Percentiles rank a stretch among this genome's conserved stretches.
phyloP scores from a whole-genome alignment of 2,329 filamentous ascomycete genomes.

The Cordyceps cateniannulata region DNA sequence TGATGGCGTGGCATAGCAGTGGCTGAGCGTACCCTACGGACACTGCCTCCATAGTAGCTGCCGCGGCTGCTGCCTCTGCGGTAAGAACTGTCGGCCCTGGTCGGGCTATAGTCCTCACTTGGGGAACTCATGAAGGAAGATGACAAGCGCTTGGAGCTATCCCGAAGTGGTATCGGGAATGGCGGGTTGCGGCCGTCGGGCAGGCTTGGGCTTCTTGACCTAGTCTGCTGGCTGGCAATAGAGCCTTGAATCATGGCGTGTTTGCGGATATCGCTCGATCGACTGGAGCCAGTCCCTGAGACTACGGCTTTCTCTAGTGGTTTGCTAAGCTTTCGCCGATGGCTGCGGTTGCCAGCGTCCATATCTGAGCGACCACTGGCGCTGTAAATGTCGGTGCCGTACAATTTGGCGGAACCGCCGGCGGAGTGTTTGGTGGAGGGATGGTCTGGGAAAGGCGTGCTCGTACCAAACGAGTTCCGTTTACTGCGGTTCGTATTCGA shows the following conservation, averaged over 20 bases:
- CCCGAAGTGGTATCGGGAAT: conserved; percentile 84
- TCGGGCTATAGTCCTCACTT: conserved; percentile 76
- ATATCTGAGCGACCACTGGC: conserved; percentile 33
- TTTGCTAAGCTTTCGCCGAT: conserved; percentile 27
- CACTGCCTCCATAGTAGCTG: conserved; percentile 52
- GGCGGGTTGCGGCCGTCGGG: conserved; percentile 62
- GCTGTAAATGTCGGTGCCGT: conserved; percentile 39
- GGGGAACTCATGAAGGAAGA: conserved; percentile 55
- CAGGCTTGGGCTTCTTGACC: conserved; percentile 59
- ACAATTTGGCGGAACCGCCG: conserved; percentile 26
- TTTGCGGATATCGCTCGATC: conserved; percentile 62
- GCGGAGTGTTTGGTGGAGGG: conserved; percentile 21
- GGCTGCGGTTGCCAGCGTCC: conserved; percentile 19
- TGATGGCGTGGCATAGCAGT: conserved; percentile 58
- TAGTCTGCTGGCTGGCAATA: conserved; percentile 60
- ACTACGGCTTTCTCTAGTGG: conserved; percentile 32
- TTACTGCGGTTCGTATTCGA: conserved; percentile 33
- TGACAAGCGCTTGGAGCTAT: conserved; percentile 66
- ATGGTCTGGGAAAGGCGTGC: conserved; percentile 39
- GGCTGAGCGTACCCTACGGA: conserved; percentile 81
- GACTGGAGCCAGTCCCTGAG: conserved; percentile 31
- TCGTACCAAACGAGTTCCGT: conserved; percentile 34
- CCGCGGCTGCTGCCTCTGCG: conserved; percentile 42
- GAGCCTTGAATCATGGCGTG: conserved; percentile 76
- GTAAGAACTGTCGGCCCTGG: conserved; percentile 51